Percentiles rank a stretch among this genome's conserved stretches.
These are phyloP conservation scores for Kwoniella pini DNA, from an alignment of 768 basidiomycete species.

Conservation along the genomic window DNA sequence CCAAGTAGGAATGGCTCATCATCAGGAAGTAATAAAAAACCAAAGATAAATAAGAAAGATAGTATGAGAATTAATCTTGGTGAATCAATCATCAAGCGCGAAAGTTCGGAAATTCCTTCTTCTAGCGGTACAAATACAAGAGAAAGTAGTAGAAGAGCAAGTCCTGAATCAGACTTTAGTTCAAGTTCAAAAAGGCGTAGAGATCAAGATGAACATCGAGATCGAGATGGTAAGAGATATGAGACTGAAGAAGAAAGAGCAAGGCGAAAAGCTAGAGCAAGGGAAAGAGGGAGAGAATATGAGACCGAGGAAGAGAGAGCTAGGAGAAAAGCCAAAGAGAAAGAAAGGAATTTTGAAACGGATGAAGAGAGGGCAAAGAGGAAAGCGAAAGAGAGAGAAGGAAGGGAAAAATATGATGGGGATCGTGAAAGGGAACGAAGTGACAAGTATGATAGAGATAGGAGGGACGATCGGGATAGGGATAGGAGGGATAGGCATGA, in stretches of 20 bases:
- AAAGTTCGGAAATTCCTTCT: conserved; percentile 52
- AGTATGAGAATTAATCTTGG: conserved; percentile 66
- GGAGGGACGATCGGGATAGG: conserved; percentile 23
- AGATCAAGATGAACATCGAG: not conserved
- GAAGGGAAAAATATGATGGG: conserved; percentile 11
- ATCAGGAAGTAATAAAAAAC: conserved; percentile 16
- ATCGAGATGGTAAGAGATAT: conserved; percentile 16
- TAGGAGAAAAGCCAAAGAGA: conserved; percentile 17
- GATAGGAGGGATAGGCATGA: conserved; percentile 21
- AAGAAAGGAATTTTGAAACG: conserved; percentile 25
- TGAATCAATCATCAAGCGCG: conserved; percentile 64
- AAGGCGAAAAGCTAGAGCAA: conserved; percentile 20
- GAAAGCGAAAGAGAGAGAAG: conserved; percentile 37
- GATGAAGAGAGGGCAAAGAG: conserved; percentile 33
- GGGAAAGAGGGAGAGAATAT: conserved; percentile 8
- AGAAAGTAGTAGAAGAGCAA: not conserved
- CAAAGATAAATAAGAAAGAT: conserved; percentile 62
- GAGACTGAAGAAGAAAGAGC: conserved; percentile 21
- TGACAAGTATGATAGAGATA: conserved; percentile 18
- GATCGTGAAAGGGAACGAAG: conserved; percentile 12
- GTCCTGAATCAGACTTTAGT: conserved; percentile 23
- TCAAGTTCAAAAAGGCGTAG: conserved; percentile 20
- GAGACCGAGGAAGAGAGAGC: conserved; percentile 16
- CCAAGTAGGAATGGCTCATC: conserved; percentile 52
- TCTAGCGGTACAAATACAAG: conserved; percentile 11